Percentiles rank a stretch among this genome's conserved stretches.
phyloP scores from a whole-genome alignment of 352 stramenopile genomes.

The Ophiocytium majus region DNA sequence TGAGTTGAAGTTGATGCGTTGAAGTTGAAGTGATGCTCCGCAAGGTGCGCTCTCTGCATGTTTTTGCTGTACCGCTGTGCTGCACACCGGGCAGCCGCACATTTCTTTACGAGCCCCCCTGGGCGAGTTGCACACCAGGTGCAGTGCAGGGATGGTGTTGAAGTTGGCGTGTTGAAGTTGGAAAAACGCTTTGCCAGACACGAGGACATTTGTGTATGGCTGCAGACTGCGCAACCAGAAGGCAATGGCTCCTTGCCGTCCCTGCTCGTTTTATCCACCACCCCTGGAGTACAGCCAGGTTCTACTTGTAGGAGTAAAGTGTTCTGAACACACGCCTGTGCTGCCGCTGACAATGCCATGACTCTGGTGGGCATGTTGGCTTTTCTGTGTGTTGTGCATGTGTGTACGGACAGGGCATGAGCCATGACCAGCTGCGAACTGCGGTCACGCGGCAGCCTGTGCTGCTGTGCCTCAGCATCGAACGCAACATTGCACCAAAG shows the following conservation, averaged over 20 bases:
- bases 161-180: not conserved
- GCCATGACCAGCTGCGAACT: not conserved
- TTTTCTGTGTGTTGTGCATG: not conserved
- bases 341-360: not conserved
- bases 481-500: not conserved
- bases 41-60: not conserved
- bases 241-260: not conserved
- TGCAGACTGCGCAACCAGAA: not conserved
- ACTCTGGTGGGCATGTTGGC: not conserved
- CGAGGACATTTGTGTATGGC: no score
- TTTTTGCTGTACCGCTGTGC: not conserved
- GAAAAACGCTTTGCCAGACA: no score
- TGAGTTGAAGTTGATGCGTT: not conserved
- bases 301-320: no score
- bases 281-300: no score
- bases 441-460: not conserved
- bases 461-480: slow-evolving; percentile 10
- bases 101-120: not conserved
- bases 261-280: not conserved
- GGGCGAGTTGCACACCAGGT: not conserved
- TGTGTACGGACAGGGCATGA: not conserved
- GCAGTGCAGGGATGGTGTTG: not conserved
- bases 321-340: not conserved
- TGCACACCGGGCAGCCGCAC: not conserved
- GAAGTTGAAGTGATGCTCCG: not conserved